Evolutionary conservation across 2,329 filamentous ascomycete genomes (phyloP), one percentile per base, ranked within the genome.

Genomic region (Trichophyton simii): DNA sequence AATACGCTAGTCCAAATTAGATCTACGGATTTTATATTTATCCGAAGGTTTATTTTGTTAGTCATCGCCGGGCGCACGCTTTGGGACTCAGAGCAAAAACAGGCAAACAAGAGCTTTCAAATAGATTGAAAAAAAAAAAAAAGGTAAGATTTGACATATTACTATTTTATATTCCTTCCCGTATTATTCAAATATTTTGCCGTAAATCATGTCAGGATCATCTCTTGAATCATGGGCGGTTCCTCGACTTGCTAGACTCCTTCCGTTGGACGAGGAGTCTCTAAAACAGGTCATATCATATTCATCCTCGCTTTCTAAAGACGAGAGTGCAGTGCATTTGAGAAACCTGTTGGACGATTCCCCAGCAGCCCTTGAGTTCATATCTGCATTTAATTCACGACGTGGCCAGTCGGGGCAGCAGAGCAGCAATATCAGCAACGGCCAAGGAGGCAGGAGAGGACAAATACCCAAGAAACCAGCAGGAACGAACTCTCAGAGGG

Each of bases 261-360:
- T 99, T 0, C 90, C 91, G 6, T 79, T 97, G 9, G 91, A 95
- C 41, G 85, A 95, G 41, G 85, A 88, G 11, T 91, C 92, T 46
- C 79, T 97, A 36, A 83, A 85, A 69, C 89, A 97, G 71, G 82
- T 96, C 50, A 80, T 97, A 66, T 84, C 89, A 57, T 96, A 96
- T 72, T 85, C 89, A 1, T 79, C 83, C 41, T 87, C 85, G 0
- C 80, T 97, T 7, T 85, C 90, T 20, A 91, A 87, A 70, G 76
- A 84, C 59, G 88, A 87, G 65, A 88, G 89, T 13, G 90, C 85
- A 58, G 86, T 91, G 48, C 90, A 97, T 73, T 87, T 99, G 64
- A 87, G 86, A 72, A 90, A 94, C 70, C 79, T 99, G 60, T 82
- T 99, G 0, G 94, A 92, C 58, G 90, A 95, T 72, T 91, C 88